These are phyloP conservation scores for Salvia hispanica DNA, from an alignment of 257 asterid genomes.

Conservation along the genomic window DNA sequence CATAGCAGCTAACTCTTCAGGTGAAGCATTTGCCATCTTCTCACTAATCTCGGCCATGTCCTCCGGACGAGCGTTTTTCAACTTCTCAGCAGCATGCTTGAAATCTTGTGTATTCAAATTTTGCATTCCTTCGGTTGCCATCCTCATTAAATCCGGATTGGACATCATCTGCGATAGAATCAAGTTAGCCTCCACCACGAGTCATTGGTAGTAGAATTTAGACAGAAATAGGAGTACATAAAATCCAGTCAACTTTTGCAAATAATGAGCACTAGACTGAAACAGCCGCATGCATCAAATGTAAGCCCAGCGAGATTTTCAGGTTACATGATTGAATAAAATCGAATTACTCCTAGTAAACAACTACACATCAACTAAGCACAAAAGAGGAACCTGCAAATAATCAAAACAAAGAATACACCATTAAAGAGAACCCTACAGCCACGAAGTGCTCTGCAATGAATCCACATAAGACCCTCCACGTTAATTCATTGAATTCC, in stretches of 20 bases:
- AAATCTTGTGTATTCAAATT: conserved; percentile 86
- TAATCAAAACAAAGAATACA: not conserved
- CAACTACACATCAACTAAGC: not conserved
- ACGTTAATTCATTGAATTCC: conserved; percentile 7
- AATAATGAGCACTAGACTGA: conserved; percentile 11
- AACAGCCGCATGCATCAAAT: not conserved
- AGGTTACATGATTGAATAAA: too few species aligned
- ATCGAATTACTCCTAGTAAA: too few species aligned
- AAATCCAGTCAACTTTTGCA: conserved; percentile 1
- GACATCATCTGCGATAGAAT: conserved; percentile 86
- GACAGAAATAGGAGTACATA: not conserved
- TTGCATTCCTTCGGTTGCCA: conserved; percentile 98
- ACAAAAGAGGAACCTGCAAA: not conserved
- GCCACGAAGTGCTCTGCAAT: not conserved
- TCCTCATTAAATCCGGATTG: conserved; percentile 83
- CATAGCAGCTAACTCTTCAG: conserved; percentile 86
- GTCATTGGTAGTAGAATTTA: not conserved
- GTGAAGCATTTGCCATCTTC: conserved; percentile 92
- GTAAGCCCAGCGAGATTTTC: not conserved
- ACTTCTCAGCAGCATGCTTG: conserved; percentile 84
- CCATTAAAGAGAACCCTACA: not conserved
- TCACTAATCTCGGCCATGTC: conserved; percentile 88
- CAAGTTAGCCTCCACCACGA: conserved; percentile 23
- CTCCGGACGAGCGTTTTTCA: conserved; percentile 90
- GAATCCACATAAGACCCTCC: conserved; percentile 10